phyloP scores from a whole-genome alignment of 2,329 filamentous ascomycete genomes.

The Fusarium bactridioides region DNA sequence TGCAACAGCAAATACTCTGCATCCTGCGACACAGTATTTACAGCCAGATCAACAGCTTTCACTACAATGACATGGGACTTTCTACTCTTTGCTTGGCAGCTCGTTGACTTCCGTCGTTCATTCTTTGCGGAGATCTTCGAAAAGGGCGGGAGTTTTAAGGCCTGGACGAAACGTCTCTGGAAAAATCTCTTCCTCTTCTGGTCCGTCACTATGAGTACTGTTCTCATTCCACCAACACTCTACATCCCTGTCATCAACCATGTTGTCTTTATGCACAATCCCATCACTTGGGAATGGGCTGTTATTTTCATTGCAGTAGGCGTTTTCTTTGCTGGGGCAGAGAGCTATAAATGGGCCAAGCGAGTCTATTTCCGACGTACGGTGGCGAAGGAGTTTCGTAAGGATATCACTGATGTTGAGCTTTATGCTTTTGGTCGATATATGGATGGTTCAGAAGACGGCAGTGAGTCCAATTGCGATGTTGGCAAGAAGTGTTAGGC shows the following conservation, averaged over 20 bases:
- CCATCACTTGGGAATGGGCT: conserved; percentile 75
- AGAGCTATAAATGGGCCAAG: conserved; percentile 74
- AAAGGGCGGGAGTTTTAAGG: conserved; percentile 52
- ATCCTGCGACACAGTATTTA: conserved; percentile 66
- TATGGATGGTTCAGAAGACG: conserved; percentile 13
- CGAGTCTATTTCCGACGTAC: conserved; percentile 58
- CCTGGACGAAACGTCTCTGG: conserved; percentile 66
- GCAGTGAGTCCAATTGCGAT: conserved; percentile 16
- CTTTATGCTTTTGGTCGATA: conserved; percentile 30
- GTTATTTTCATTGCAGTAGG: conserved; percentile 68
- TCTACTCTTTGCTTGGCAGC: conserved; percentile 74
- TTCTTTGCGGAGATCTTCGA: conserved; percentile 67
- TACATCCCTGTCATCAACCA: conserved; percentile 75
- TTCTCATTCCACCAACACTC: conserved; percentile 65
- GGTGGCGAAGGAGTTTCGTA: conserved; percentile 31
- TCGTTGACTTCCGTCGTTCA: conserved; percentile 69
- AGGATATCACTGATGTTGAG: conserved; percentile 36
- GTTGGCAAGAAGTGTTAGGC: conserved; percentile 6
- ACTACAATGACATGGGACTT: conserved; percentile 74
- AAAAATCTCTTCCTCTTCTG: conserved; percentile 62
- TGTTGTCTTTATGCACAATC: conserved; percentile 70
- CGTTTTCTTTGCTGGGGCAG: conserved; percentile 70
- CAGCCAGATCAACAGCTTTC: conserved; percentile 71
- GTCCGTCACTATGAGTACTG: conserved; percentile 59
- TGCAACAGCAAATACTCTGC: conserved; percentile 64